Evolutionary conservation across 2,329 filamentous ascomycete species (phyloP).

Genomic region (Byssochlamys sp.): DNA sequence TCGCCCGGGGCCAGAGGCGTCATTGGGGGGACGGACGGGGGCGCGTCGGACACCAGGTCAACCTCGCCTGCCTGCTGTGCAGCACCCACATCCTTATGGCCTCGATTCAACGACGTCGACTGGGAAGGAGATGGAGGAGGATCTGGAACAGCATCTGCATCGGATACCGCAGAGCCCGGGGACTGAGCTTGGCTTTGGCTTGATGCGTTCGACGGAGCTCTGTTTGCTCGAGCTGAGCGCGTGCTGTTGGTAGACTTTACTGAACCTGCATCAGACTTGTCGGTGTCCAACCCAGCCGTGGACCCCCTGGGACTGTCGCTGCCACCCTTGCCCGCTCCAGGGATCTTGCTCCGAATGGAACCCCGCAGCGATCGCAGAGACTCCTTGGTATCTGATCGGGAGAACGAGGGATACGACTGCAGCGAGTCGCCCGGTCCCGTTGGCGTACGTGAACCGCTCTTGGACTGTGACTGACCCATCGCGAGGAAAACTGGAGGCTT

Average conservation of each 20-base stretch:
- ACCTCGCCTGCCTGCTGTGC: slow-evolving; percentile 84
- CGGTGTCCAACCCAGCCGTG: slow-evolving; percentile 44
- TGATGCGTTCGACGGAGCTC: slow-evolving; percentile 13
- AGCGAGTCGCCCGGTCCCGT: slow-evolving; percentile 54
- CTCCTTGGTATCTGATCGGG: slow-evolving; percentile 84
- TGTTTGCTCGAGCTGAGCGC: slow-evolving; percentile 27
- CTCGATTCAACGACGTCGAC: slow-evolving; percentile 61
- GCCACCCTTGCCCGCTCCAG: slow-evolving; percentile 41
- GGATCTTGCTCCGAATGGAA: slow-evolving; percentile 78
- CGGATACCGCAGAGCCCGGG: slow-evolving; percentile 22
- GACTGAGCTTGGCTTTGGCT: slow-evolving; percentile 18
- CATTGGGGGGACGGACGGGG: slow-evolving; percentile 54
- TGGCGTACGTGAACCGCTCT: slow-evolving; percentile 27
- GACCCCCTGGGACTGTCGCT: slow-evolving; percentile 76
- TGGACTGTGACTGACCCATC: slow-evolving; percentile 46
- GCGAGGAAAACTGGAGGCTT: slow-evolving; percentile 19
- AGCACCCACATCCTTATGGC: slow-evolving; percentile 66
- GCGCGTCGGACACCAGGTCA: slow-evolving; percentile 84
- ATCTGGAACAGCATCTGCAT: slow-evolving; percentile 41
- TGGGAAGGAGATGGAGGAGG: slow-evolving; percentile 80
- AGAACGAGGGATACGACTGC: slow-evolving; percentile 83
- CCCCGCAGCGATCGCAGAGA: slow-evolving; percentile 77
- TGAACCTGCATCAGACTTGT: slow-evolving; percentile 67
- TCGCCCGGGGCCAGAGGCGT: slow-evolving; percentile 64
- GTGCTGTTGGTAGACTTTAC: slow-evolving; percentile 58